Evolutionary conservation across 139 green algal species (phyloP).

Genomic region (Spirogloea muscicola): DNA sequence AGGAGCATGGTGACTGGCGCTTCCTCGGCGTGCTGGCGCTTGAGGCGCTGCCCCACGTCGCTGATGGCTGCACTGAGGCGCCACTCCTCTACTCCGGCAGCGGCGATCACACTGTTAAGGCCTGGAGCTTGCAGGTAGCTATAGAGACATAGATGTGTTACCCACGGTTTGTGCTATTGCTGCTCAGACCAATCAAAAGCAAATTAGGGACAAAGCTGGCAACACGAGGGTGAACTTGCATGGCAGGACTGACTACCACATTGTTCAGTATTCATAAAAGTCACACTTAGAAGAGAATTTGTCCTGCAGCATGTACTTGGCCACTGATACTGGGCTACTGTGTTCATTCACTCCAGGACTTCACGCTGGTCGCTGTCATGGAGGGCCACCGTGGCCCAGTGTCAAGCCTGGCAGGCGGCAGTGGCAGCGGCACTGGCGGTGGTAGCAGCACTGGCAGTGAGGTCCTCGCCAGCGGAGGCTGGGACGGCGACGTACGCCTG

Average conservation of each 20-base stretch:
- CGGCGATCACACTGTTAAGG: not conserved
- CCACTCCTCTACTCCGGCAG: not conserved
- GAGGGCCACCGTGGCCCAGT: conserved; percentile 13
- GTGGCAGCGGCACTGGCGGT: not conserved
- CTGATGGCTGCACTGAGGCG: not conserved
- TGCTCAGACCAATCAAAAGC: too few relatives aligned
- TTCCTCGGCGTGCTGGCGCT: conserved; percentile 3
- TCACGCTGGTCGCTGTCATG: not conserved
- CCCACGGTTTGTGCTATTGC: not conserved
- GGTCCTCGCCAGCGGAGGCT: conserved; percentile 4
- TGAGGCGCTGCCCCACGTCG: not conserved
- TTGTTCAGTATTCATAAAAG: not conserved
- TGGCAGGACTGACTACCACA: not conserved
- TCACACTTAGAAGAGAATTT: not conserved
- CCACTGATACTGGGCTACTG: not conserved
- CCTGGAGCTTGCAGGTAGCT: not conserved
- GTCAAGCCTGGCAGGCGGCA: not conserved
- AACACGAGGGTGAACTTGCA: not conserved
- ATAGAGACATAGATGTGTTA: too few relatives aligned
- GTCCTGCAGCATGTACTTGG: not conserved
- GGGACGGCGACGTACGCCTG: conserved; percentile 11
- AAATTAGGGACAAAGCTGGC: too few relatives aligned
- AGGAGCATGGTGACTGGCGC: not conserved
- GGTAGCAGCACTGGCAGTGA: not conserved
- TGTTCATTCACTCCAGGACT: not conserved